Percentiles rank a stretch among this genome's conserved stretches.
Conservation (phyloP, 768 basidiomycete species). For the Russula griseocarnosa region DNA sequence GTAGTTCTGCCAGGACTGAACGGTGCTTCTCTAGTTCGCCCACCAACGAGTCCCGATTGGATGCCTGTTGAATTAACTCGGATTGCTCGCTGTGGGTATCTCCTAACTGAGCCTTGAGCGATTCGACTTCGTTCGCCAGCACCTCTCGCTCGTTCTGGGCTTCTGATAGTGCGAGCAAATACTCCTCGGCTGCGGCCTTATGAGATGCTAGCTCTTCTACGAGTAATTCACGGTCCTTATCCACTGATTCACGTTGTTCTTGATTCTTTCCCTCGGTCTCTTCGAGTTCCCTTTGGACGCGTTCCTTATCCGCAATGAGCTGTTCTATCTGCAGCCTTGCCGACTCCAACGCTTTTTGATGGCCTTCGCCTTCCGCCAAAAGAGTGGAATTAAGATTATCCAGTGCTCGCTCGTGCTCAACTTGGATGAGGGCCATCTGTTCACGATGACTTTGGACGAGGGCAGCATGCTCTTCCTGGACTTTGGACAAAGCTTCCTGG, state of each 20-base stretch:
- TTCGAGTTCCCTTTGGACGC: slow-evolving; percentile 43
- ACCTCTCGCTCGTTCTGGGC: slow-evolving; percentile 41
- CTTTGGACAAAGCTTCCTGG: slow-evolving; percentile 6
- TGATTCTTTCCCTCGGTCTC: slow-evolving; percentile 49
- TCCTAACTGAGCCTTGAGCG: slow-evolving; percentile 56
- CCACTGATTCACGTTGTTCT: slow-evolving; percentile 44
- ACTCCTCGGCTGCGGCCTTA: slow-evolving; percentile 46
- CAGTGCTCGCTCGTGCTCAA: slow-evolving; percentile 20
- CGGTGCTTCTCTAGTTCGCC: slow-evolving; percentile 77
- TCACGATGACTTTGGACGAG: slow-evolving; percentile 10
- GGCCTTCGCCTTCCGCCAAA: slow-evolving; percentile 37
- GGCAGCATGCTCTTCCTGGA: slow-evolving; percentile 5
- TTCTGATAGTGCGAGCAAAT: slow-evolving; percentile 38
- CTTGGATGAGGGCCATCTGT: slow-evolving; percentile 8
- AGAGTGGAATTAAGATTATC: slow-evolving; percentile 42
- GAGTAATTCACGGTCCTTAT: slow-evolving; percentile 38
- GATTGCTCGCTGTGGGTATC: slow-evolving; percentile 55
- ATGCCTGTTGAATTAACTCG: slow-evolving; percentile 63
- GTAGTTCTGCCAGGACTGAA: slow-evolving; percentile 68
- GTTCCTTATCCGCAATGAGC: slow-evolving; percentile 45
- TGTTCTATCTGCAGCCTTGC: slow-evolving; percentile 35
- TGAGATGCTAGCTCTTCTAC: slow-evolving; percentile 53
- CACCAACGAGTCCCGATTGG: slow-evolving; percentile 68
- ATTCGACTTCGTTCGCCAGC: slow-evolving; percentile 42
- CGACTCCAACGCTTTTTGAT: slow-evolving; percentile 39